phyloP scores from a whole-genome alignment of 2,329 filamentous ascomycete genomes.

The Monosporascus sp. region DNA sequence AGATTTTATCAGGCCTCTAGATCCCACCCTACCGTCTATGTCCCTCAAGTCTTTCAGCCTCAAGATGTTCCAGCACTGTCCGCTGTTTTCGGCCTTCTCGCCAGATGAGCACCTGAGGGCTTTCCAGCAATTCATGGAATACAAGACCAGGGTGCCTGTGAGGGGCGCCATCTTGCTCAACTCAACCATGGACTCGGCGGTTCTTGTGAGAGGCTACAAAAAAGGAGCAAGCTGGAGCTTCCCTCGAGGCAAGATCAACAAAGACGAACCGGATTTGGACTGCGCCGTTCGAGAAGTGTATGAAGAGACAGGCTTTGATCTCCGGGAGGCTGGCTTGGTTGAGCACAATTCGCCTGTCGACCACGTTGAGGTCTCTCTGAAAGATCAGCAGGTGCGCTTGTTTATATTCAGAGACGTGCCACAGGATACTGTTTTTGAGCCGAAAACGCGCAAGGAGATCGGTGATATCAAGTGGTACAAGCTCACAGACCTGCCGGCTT shows the following conservation, averaged over 20 bases:
- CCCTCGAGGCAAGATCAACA: constrained; percentile 95
- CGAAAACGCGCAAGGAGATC: constrained; percentile 92
- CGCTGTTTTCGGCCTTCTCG: constrained; percentile 76
- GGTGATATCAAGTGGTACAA: constrained; percentile 96
- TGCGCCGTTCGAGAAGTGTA: constrained; percentile 93
- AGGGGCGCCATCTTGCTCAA: constrained; percentile 92
- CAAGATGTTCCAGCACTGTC: constrained; percentile 90
- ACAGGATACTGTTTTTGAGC: constrained; percentile 81
- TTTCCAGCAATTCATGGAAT: constrained; percentile 86
- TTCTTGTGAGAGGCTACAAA: constrained; percentile 97
- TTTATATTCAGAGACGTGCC: constrained; percentile 89
- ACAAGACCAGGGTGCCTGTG: constrained; percentile 92
- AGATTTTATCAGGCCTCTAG: constrained; percentile 91
- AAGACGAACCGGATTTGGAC: constrained; percentile 88
- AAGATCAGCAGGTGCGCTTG: constrained; percentile 86
- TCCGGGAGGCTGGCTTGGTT: constrained; percentile 70
- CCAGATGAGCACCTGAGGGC: constrained; percentile 73
- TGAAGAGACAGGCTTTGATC: constrained; percentile 91
- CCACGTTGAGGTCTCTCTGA: constrained; percentile 82
- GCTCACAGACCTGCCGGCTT: constrained; percentile 78
- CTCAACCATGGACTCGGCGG: constrained; percentile 84
- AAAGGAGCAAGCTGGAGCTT: constrained; percentile 96
- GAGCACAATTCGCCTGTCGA: constrained; percentile 67
- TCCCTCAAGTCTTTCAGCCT: constrained; percentile 80
- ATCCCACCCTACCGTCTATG: constrained; percentile 80